A percentile compares a stretch with the other conserved stretches of the same genome.
Conservation (phyloP, 2,329 filamentous ascomycete genomes). For the Sodiomyces alkalinus region DNA sequence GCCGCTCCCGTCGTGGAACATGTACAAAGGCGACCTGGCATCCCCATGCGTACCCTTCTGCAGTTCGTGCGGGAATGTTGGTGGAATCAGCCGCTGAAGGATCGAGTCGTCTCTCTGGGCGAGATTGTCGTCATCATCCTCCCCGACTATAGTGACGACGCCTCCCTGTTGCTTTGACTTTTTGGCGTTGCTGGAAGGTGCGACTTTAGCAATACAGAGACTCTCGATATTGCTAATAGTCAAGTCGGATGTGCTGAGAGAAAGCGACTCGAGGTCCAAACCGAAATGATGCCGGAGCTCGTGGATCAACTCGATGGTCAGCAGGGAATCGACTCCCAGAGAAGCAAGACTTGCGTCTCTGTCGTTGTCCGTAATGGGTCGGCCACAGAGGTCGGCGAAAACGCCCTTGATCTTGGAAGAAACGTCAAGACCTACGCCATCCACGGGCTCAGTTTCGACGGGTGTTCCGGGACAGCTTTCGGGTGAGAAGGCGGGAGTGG, state of each 20-base stretch:
- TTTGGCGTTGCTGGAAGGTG: neutral
- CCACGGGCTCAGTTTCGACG: neutral
- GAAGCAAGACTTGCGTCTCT: conserved; percentile 4
- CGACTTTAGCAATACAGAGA: neutral
- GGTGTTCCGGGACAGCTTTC: too few relatives aligned
- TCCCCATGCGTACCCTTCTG: neutral
- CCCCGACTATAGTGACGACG: too few relatives aligned
- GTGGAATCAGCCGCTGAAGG: neutral
- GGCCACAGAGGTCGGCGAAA: conserved; percentile 12
- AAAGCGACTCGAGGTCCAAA: conserved; percentile 8
- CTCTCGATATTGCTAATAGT: neutral
- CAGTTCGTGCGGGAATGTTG: neutral
- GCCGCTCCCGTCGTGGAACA: conserved; percentile 16
- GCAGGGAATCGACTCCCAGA: conserved; percentile 13
- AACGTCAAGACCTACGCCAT: too few relatives aligned
- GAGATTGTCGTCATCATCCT: too few relatives aligned
- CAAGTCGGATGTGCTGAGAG: neutral
- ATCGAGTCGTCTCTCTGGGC: neutral
- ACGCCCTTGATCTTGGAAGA: conserved; percentile 5
- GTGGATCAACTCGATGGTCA: conserved; percentile 11
- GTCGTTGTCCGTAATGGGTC: conserved; percentile 8
- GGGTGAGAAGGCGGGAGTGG: neutral
- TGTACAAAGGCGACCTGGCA: conserved; percentile 6
- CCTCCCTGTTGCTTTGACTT: too few relatives aligned
- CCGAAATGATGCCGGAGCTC: conserved; percentile 10